Evolutionary conservation across 306 rosid species (phyloP).

Genomic region (Cucumis hystrix): DNA sequence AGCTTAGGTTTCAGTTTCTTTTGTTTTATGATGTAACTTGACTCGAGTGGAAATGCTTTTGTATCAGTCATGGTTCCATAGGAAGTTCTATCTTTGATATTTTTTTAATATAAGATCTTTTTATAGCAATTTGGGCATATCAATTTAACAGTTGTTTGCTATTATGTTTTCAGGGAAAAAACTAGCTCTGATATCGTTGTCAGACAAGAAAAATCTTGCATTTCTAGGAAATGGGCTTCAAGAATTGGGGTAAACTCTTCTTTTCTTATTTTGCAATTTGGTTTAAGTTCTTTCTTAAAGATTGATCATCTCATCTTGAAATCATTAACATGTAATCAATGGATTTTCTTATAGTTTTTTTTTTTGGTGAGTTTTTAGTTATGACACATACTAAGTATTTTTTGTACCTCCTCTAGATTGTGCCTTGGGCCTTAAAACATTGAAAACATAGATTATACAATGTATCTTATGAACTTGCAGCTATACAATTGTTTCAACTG

Average conservation of each 20-base stretch:
- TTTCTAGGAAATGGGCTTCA: conserved; percentile 70
- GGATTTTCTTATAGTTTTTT: neutral
- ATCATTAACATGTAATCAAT: neutral
- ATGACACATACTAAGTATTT: neutral
- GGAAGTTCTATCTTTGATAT: neutral
- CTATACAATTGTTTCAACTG: conserved; percentile 81
- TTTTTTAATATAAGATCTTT: neutral
- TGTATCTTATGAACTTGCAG: conserved; percentile 20
- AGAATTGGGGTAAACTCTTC: conserved; percentile 56
- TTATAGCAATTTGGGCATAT: neutral
- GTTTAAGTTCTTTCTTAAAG: neutral
- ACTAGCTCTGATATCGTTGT: conserved; percentile 79
- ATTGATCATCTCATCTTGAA: neutral
- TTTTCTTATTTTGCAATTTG: neutral
- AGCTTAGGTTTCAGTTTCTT: neutral
- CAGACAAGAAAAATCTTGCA: conserved; percentile 74
- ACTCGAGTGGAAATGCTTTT: neutral
- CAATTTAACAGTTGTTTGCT: neutral
- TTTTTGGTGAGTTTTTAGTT: neutral
- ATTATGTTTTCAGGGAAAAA: conserved; percentile 36
- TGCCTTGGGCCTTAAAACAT: neutral
- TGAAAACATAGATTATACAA: neutral
- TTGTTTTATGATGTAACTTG: neutral
- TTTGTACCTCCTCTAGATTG: neutral
- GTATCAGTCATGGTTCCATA: neutral